These are phyloP conservation scores for Aspergillus eucalypticola DNA, from an alignment of 2,329 filamentous ascomycete species.

Conservation along the genomic window DNA sequence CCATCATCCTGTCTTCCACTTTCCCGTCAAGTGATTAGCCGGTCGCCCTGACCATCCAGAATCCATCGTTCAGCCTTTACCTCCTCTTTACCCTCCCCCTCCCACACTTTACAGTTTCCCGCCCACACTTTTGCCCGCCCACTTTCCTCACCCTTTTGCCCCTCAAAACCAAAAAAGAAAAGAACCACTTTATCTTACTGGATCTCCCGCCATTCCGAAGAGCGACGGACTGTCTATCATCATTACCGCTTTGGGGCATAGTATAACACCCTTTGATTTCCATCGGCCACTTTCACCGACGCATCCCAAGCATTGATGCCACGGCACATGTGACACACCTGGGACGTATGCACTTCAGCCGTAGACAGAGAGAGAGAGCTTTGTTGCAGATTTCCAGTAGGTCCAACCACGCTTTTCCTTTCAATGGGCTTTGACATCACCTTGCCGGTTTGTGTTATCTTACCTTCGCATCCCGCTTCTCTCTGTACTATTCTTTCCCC, in stretches of 20 bases:
- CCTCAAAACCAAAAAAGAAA: too few species aligned
- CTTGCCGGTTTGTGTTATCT: background rate
- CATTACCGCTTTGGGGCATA: background rate
- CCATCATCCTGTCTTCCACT: background rate
- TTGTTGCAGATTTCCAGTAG: slow-evolving; percentile 4
- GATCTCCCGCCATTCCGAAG: background rate
- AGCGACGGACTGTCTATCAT: background rate
- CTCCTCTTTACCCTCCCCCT: background rate
- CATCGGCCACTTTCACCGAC: background rate
- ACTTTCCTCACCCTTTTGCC: background rate
- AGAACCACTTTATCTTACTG: background rate
- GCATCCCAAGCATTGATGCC: slow-evolving; percentile 1
- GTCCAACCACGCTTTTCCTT: background rate
- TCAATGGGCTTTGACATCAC: background rate
- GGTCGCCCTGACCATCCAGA: slow-evolving; percentile 1
- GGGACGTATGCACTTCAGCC: background rate
- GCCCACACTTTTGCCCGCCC: background rate
- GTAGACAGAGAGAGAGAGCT: background rate
- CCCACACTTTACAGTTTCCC: background rate
- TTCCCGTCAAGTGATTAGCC: slow-evolving; percentile 1
- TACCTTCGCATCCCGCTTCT: background rate
- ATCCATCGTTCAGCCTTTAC: background rate
- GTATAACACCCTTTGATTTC: background rate
- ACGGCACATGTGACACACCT: background rate
- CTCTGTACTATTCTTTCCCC: background rate